phyloP scores from a whole-genome alignment of 768 basidiomycete species.

The Lepiota subincarnata region DNA sequence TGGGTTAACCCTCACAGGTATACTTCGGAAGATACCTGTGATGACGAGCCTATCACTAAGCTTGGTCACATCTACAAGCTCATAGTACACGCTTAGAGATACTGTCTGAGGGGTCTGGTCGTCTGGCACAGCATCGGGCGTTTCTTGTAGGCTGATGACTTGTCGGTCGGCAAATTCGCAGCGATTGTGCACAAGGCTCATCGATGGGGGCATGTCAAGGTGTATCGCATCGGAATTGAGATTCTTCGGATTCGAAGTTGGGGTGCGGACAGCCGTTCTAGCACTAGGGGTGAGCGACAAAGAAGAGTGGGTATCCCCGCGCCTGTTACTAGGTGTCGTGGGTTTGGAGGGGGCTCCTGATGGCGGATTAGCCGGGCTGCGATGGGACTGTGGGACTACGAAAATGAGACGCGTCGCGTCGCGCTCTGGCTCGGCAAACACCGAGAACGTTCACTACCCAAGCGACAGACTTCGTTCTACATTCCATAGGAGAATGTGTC shows the following conservation, averaged over 20 bases:
- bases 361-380: background rate
- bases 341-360: slow-evolving; percentile 48
- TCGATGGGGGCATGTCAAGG: slow-evolving; percentile 58
- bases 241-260: slow-evolving; percentile 31
- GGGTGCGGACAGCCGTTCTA: slow-evolving; percentile 33
- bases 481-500: slow-evolving; percentile 5
- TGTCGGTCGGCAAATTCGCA: slow-evolving; percentile 96
- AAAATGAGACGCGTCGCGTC: slow-evolving; percentile 44
- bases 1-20: slow-evolving; percentile 94
- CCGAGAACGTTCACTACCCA: background rate
- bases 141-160: slow-evolving; percentile 93
- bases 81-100: slow-evolving; percentile 95
- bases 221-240: slow-evolving; percentile 56
- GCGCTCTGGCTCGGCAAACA: slow-evolving; percentile 33
- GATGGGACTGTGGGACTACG: slow-evolving; percentile 14
- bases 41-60: slow-evolving; percentile 91
- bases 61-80: slow-evolving; percentile 93
- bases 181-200: slow-evolving; percentile 95
- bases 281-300: slow-evolving; percentile 50
- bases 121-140: slow-evolving; percentile 95
- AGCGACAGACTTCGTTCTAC: slow-evolving; percentile 7
- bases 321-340: slow-evolving; percentile 66
- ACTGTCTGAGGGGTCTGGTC: slow-evolving; percentile 99
- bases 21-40: slow-evolving; percentile 91
- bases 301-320: slow-evolving; percentile 91